Base-by-base conservation (phyloP, 257 asterid species). In the Przewalskia tangutica region DNA sequence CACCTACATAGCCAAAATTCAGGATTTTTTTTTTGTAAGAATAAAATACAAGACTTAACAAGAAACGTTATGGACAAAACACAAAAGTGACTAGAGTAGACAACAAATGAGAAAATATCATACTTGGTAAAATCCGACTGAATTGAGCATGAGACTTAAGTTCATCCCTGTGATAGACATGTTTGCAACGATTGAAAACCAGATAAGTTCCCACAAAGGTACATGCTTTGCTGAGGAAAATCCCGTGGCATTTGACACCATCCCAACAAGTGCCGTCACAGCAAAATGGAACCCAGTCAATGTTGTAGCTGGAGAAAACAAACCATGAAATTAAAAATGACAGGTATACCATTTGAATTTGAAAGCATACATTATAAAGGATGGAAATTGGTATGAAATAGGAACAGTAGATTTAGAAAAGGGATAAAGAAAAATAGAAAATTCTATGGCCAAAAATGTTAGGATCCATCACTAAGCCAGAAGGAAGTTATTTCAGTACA, bases 41-140 rank as follows among this genome's bases (percentile, higher is more conserved):
- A 46, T 11, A 71, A 71, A 71, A 20, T 71, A 18, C 59, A 71
- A 20, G 18, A 71, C 59, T 11, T 71, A 20, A 6, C 62, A 73
- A 73, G 60, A 48, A 48, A 48, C 8, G 1, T 48, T 12, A 23
- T 3, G 4, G 79, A 7, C 10, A 48, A 27, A 27, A 1, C 32
- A 27, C 32, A 27, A 23, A 48, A 16, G 63, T 4, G 9, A 16
- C 23, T 7, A 56, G 23, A 56, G 63, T 17, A 16, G 17, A 56
- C 63, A 56, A 56, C 23, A 56, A 48, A 73, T 48, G 32, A 27
- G 79, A 73, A 20, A 48, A 58, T 16, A 83, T 27, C 95, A 27
- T 92, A 95, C 99, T 84, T 95, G 99, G 90, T 95, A 95, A 86
- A 95, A 95, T 78, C 99, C 99, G 68, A 95, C 99, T 8, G 99